phyloP scores from a whole-genome alignment of 2,329 filamentous ascomycete genomes.

The Colletotrichum destructivum region DNA sequence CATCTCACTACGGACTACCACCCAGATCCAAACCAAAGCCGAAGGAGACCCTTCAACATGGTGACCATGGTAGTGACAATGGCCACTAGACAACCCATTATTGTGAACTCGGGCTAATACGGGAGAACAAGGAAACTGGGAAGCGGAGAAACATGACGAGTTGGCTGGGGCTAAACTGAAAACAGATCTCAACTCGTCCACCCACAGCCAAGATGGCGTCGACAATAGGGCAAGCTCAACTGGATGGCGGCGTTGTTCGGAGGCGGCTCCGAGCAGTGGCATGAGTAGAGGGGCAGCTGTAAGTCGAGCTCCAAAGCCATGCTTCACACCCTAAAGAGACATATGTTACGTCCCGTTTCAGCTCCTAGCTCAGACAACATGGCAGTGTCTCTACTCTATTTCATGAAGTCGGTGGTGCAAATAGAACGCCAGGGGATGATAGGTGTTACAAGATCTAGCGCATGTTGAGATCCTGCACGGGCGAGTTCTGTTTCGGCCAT shows the following conservation, averaged over 20 bases:
- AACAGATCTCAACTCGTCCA: conserved; percentile 16
- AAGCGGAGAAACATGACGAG: conserved; percentile 32
- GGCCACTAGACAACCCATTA: conserved; percentile 6
- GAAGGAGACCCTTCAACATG: conserved; percentile 7
- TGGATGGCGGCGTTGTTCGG: conserved; percentile 24
- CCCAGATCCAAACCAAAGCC: neutral
- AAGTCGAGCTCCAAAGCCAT: conserved; percentile 1
- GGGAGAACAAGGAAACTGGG: conserved; percentile 10
- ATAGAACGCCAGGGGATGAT: neutral
- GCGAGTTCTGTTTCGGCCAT: conserved; percentile 11
- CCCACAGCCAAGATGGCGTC: conserved; percentile 1
- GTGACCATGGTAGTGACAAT: conserved; percentile 14
- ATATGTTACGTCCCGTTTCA: neutral
- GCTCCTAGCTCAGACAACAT: neutral
- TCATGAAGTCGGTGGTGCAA: conserved; percentile 9
- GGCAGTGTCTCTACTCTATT: conserved; percentile 2
- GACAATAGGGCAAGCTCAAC: conserved; percentile 4
- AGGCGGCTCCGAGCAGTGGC: conserved; percentile 23
- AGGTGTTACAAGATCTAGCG: conserved; percentile 19
- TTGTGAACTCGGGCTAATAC: neutral
- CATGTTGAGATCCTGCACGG: conserved; percentile 20
- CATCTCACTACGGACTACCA: neutral
- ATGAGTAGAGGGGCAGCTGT: conserved; percentile 7
- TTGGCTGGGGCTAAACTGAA: conserved; percentile 30
- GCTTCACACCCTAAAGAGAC: neutral